Conservation (phyloP, 2,329 filamentous ascomycete genomes). For the Aspergillus floridensis region DNA sequence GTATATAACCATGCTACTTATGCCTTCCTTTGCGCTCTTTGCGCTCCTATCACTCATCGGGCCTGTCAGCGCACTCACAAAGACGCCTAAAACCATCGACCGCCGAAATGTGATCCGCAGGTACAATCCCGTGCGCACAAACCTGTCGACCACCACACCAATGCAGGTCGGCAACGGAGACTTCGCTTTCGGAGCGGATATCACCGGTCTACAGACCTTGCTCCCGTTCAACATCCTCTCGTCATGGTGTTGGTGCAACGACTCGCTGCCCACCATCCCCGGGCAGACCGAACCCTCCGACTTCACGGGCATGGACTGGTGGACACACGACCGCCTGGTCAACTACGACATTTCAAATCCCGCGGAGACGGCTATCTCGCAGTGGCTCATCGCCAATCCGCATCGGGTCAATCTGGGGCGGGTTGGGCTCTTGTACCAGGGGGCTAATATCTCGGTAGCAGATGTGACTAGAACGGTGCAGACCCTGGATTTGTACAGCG, state of each 20-base stretch:
- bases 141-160: constrained; percentile 51
- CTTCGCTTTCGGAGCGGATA: constrained; percentile 48
- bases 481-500: constrained; percentile 8
- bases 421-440: constrained; percentile 49
- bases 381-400: constrained; percentile 56
- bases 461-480: constrained; percentile 18
- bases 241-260: constrained; percentile 49
- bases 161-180: constrained; percentile 52
- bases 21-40: too few relatives aligned
- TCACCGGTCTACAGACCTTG: constrained; percentile 49
- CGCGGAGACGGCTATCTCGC: constrained; percentile 42
- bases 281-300: constrained; percentile 34
- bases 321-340: constrained; percentile 44
- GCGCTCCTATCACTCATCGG: constrained; percentile 5
- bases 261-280: constrained; percentile 39
- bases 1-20: too few relatives aligned
- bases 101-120: constrained; percentile 14
- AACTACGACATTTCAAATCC: constrained; percentile 47
- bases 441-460: constrained; percentile 41
- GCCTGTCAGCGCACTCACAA: not conserved
- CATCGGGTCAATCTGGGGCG: constrained; percentile 52
- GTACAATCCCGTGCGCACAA: constrained; percentile 51
- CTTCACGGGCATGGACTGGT: constrained; percentile 46
- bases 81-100: not conserved
- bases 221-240: constrained; percentile 43